A percentile compares a stretch with the other conserved stretches of the same genome.
Evolutionary conservation across 1,139 yeast genomes (phyloP).

Genomic region (Martiniozyma asiatica): DNA sequence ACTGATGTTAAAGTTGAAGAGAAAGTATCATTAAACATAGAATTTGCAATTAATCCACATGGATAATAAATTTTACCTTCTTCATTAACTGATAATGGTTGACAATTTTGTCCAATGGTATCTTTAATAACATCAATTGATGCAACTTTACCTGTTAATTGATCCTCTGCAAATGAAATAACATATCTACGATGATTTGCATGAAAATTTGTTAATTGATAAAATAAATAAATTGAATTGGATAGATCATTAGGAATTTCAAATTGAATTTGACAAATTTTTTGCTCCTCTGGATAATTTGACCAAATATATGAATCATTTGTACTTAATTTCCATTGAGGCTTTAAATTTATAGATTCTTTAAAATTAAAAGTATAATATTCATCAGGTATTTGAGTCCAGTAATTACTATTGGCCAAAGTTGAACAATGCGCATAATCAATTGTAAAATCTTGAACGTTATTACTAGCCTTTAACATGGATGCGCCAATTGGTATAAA

Average conservation of each 20-base stretch:
- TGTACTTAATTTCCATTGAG: constrained; percentile 57
- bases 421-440: constrained; percentile 70
- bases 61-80: constrained; percentile 61
- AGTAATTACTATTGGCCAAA: constrained; percentile 41
- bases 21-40: constrained; percentile 81
- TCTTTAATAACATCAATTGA: constrained; percentile 44
- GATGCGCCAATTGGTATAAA: constrained; percentile 90
- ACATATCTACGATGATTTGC: constrained; percentile 94
- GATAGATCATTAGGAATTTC: constrained; percentile 63
- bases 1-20: constrained; percentile 34
- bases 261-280: constrained; percentile 69
- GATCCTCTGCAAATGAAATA: constrained; percentile 83
- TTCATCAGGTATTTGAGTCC: constrained; percentile 50
- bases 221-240: constrained; percentile 69
- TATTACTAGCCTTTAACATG: constrained; percentile 69
- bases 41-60: constrained; percentile 92
- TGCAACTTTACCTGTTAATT: constrained; percentile 66
- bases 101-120: constrained; percentile 73
- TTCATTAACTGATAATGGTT: constrained; percentile 55
- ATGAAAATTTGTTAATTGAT: constrained; percentile 70
- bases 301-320: constrained; percentile 31
- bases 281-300: constrained; percentile 42
- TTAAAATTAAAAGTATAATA: constrained; percentile 45
- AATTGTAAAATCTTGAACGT: constrained; percentile 66
- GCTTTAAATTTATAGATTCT: constrained; percentile 22